Evolutionary conservation across 2,329 filamentous ascomycete species (phyloP).

Genomic region (Falciphora oryzae): DNA sequence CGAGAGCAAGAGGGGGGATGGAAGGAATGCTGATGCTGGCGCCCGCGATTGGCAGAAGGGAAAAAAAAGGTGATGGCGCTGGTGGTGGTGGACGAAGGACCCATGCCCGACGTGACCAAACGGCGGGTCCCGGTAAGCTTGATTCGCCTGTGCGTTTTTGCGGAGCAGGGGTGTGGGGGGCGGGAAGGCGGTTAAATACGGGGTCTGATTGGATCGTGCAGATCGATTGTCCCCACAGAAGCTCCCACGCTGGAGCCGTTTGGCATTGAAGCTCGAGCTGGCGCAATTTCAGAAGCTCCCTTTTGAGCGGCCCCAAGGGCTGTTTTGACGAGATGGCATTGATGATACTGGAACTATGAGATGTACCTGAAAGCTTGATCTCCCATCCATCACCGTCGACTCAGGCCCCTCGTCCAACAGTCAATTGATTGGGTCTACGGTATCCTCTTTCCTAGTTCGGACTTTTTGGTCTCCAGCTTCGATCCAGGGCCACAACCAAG

Average conservation of each 20-base stretch:
- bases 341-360: neutral
- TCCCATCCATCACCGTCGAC: neutral
- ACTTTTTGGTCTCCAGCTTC: neutral
- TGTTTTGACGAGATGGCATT: neutral
- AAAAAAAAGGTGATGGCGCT: neutral
- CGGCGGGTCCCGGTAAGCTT: neutral
- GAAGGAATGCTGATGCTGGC: neutral
- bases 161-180: neutral
- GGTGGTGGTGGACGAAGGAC: neutral
- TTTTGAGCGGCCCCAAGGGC: neutral
- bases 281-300: neutral
- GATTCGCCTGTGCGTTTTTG: neutral
- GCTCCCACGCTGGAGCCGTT: neutral
- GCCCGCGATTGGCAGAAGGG: neutral
- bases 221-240: neutral
- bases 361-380: neutral
- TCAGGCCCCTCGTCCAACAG: neutral
- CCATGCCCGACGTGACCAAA: neutral
- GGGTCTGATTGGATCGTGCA: neutral
- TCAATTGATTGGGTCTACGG: neutral
- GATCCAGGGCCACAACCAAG: neutral
- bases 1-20: neutral
- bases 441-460: neutral
- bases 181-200: neutral
- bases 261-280: neutral